Conservation (phyloP, 257 asterid genomes). For the Knoxia roxburghii region DNA sequence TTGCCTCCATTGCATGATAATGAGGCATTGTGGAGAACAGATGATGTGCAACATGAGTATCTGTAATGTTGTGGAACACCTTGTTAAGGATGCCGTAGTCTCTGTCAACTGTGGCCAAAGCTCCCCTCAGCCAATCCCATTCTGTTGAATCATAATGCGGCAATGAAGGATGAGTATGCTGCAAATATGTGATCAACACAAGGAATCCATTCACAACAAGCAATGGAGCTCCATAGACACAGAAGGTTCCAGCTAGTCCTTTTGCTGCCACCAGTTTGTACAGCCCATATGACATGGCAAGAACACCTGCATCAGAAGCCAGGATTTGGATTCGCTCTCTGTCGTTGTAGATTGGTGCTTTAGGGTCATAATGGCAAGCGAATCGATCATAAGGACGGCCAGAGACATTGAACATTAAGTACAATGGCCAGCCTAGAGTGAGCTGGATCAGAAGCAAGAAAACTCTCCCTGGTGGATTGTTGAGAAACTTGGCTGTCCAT, state of each 20-base stretch:
- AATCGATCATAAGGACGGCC: constrained; percentile 66
- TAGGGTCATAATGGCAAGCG: constrained; percentile 70
- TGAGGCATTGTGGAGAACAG: constrained; percentile 85
- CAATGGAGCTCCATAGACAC: constrained; percentile 57
- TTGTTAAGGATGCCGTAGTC: constrained; percentile 70
- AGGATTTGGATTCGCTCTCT: constrained; percentile 66
- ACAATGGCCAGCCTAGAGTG: constrained; percentile 77
- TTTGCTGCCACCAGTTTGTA: constrained; percentile 45
- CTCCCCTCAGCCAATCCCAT: constrained; percentile 90
- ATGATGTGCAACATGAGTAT: constrained; percentile 83
- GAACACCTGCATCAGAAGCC: constrained; percentile 56
- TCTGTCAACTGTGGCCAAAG: constrained; percentile 66
- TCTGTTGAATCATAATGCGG: constrained; percentile 77
- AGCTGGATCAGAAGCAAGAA: constrained; percentile 44
- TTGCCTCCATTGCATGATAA: constrained; percentile 80
- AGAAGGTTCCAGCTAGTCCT: constrained; percentile 56
- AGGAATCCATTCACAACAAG: constrained; percentile 71
- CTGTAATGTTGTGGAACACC: constrained; percentile 72
- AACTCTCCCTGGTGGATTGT: constrained; percentile 67
- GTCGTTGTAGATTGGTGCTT: constrained; percentile 64
- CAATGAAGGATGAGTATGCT: constrained; percentile 74
- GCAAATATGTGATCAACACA: constrained; percentile 70
- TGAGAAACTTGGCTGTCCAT: constrained; percentile 38
- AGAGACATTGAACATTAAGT: constrained; percentile 59
- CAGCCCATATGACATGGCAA: constrained; percentile 36